A percentile compares a stretch with the other conserved stretches of the same genome.
phyloP scores from a whole-genome alignment of 202 grass and related monocot species.

The Alloteropsis angusta region DNA sequence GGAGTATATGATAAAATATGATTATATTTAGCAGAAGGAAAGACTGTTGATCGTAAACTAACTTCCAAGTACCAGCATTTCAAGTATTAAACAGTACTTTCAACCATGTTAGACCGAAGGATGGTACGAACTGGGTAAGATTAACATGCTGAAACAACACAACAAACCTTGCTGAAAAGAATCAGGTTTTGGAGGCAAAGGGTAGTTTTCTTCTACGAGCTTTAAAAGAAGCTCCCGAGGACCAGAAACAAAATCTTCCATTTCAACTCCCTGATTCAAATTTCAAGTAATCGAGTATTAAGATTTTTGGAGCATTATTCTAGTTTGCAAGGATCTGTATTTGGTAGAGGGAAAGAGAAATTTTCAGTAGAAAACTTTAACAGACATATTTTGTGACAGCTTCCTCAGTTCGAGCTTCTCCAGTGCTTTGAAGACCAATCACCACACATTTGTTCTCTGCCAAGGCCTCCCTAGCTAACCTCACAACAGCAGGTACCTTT shows the following conservation, averaged over 20 bases:
- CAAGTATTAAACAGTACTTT: conserved; percentile 6
- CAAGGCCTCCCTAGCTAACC: conserved; percentile 70
- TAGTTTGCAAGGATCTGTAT: no score
- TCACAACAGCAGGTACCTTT: conserved; percentile 81
- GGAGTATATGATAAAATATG: background rate
- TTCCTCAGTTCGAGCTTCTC: conserved; percentile 97
- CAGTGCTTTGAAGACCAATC: conserved; percentile 97
- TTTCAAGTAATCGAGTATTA: no score
- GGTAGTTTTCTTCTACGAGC: conserved; percentile 91
- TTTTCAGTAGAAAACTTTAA: no score
- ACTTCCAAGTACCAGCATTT: background rate
- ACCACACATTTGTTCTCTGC: conserved; percentile 85
- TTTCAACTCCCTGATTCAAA: conserved; percentile 87
- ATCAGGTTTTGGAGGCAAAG: conserved; percentile 67
- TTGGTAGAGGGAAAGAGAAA: no score
- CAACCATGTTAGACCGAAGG: background rate
- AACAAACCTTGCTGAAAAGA: conserved; percentile 33
- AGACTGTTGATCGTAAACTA: background rate
- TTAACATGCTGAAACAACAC: conserved; percentile 25
- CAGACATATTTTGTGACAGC: conserved; percentile 83
- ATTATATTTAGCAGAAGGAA: conserved; percentile 22
- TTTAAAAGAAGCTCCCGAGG: conserved; percentile 88
- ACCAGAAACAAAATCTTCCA: conserved; percentile 94
- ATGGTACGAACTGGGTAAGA: background rate
- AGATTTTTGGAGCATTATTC: no score